These are phyloP conservation scores for Nicotiana paniculata DNA, from an alignment of 257 asterid species.

Conservation along the genomic window DNA sequence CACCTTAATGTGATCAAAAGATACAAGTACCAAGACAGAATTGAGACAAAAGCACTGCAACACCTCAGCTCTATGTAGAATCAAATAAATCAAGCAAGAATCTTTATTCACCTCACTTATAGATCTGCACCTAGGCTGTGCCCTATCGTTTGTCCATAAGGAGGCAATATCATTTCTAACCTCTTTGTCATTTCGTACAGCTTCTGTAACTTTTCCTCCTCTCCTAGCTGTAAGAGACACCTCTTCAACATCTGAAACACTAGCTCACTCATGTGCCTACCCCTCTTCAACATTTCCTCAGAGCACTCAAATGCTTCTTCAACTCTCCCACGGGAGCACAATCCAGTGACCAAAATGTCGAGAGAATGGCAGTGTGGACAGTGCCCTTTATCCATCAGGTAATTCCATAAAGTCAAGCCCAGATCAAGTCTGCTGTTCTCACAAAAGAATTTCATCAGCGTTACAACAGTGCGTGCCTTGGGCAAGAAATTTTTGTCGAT, in stretches of 20 bases:
- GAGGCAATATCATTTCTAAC: slow-evolving; percentile 46
- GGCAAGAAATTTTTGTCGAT: slow-evolving; percentile 51
- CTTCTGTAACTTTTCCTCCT: slow-evolving; percentile 33
- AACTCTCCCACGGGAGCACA: slow-evolving; percentile 73
- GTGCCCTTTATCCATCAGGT: slow-evolving; percentile 62
- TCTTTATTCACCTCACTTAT: background rate
- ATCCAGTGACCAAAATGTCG: slow-evolving; percentile 71
- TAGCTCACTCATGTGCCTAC: slow-evolving; percentile 52
- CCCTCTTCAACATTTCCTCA: slow-evolving; percentile 66
- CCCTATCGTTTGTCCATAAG: slow-evolving; percentile 12
- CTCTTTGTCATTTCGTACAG: slow-evolving; percentile 37
- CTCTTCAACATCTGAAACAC: slow-evolving; percentile 54
- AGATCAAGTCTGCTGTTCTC: slow-evolving; percentile 47
- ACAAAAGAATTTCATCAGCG: slow-evolving; percentile 76
- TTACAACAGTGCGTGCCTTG: slow-evolving; percentile 55
- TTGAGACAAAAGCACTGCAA: background rate
- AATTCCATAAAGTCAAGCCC: slow-evolving; percentile 73
- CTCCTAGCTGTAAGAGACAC: slow-evolving; percentile 39
- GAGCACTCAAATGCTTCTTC: slow-evolving; percentile 61
- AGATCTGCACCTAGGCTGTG: slow-evolving; percentile 9
- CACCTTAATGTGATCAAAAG: background rate
- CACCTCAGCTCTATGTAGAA: background rate
- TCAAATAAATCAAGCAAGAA: background rate
- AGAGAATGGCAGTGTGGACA: slow-evolving; percentile 82
- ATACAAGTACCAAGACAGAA: background rate